Conservation (phyloP, 148 eudicot species). For the Arbutus unedo region DNA sequence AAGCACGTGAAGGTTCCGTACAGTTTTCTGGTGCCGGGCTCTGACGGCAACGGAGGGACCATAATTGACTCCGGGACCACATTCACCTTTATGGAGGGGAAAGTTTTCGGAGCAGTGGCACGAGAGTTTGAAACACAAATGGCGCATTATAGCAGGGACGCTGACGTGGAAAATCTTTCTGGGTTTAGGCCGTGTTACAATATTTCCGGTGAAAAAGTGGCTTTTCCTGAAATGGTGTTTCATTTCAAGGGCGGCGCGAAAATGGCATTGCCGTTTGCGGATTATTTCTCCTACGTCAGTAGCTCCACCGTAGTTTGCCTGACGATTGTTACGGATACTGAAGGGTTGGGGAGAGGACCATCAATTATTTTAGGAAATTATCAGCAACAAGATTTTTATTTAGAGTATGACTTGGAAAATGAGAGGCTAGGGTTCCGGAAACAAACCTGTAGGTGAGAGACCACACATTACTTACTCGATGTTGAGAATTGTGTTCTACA, state of each 20-base stretch:
- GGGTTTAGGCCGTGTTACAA: slow-evolving; percentile 60
- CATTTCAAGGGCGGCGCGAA: slow-evolving; percentile 65
- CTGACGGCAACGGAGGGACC: slow-evolving; percentile 56
- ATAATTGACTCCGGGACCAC: slow-evolving; percentile 77
- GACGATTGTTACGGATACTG: slow-evolving; percentile 41
- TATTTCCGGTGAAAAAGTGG: slow-evolving; percentile 14
- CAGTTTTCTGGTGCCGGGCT: slow-evolving; percentile 32
- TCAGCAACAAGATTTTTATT: slow-evolving; percentile 64
- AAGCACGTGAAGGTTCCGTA: slow-evolving; percentile 45
- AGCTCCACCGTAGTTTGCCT: slow-evolving; percentile 41
- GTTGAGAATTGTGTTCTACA: neutral
- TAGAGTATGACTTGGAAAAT: slow-evolving; percentile 70
- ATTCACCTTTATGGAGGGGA: slow-evolving; percentile 54
- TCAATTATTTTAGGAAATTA: slow-evolving; percentile 65
- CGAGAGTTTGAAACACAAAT: slow-evolving; percentile 51
- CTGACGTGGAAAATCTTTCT: slow-evolving; percentile 31
- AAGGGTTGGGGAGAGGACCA: slow-evolving; percentile 32
- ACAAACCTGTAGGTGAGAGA: slow-evolving; percentile 34
- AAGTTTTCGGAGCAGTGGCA: slow-evolving; percentile 41
- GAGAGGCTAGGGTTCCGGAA: slow-evolving; percentile 61
- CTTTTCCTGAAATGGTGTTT: slow-evolving; percentile 47
- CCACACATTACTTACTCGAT: neutral
- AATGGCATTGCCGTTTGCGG: slow-evolving; percentile 47
- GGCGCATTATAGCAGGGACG: slow-evolving; percentile 44
- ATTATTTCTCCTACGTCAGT: slow-evolving; percentile 44